These are phyloP conservation scores for Aureobasidium pullulans DNA, from an alignment of 2,329 filamentous ascomycete species.

Conservation along the genomic window DNA sequence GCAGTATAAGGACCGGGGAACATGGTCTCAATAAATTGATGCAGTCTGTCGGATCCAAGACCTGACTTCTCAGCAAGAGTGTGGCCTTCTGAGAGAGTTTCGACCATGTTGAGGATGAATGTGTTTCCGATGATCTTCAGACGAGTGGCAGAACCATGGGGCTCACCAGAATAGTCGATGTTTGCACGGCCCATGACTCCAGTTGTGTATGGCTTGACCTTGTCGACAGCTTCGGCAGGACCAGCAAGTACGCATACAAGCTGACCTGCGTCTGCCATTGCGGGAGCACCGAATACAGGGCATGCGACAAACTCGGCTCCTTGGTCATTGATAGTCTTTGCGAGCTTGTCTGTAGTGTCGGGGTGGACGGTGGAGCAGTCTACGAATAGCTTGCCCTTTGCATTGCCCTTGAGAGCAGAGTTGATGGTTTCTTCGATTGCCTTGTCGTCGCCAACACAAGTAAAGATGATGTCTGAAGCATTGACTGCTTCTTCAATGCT, in stretches of 20 bases:
- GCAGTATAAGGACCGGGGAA: constrained; percentile 69
- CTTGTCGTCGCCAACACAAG: constrained; percentile 70
- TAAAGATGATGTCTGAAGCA: constrained; percentile 71
- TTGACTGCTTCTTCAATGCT: constrained; percentile 60
- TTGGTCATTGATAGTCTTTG: constrained; percentile 47
- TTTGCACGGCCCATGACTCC: constrained; percentile 63
- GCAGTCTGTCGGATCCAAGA: constrained; percentile 61
- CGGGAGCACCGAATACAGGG: constrained; percentile 65
- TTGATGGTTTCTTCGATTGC: constrained; percentile 59
- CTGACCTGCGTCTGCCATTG: constrained; percentile 62
- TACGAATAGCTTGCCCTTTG: constrained; percentile 68
- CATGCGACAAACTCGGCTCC: constrained; percentile 70
- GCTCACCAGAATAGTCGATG: constrained; percentile 63
- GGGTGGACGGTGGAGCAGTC: constrained; percentile 87
- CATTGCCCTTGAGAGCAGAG: constrained; percentile 44
- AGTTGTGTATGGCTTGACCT: constrained; percentile 61
- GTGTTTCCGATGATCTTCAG: constrained; percentile 83
- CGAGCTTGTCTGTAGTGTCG: constrained; percentile 63
- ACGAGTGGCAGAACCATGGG: constrained; percentile 59
- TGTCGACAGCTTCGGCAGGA: constrained; percentile 50
- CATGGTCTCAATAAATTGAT: constrained; percentile 63
- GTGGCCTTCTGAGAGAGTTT: constrained; percentile 70
- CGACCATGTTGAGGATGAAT: constrained; percentile 76
- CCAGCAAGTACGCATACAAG: constrained; percentile 70
- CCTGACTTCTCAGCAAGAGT: constrained; percentile 74